Base-by-base conservation (phyloP, 2,329 filamentous ascomycete species). In the Spiromastix sp. region DNA sequence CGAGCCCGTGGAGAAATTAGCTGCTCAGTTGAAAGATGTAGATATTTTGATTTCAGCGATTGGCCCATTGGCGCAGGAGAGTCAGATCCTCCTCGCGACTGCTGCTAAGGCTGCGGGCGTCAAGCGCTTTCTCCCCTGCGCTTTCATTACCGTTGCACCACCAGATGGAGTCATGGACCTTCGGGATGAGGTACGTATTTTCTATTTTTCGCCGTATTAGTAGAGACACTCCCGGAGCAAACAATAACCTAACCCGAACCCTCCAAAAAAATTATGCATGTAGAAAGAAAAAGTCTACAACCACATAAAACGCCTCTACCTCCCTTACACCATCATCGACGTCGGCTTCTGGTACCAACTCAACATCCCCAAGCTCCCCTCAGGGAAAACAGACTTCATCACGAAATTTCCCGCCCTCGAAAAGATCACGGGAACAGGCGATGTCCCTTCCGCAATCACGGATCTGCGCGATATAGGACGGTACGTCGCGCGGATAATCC, bases 261-360 rank as follows among this genome's bases (percentile, higher is more conserved):
- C n/a, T n/a, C n/a, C n/a, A n/a, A n/a, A n/a, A n/a, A n/a, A n/a
- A n/a, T n/a, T n/a, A n/a, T n/a, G n/a, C n/a, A 7, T 24, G 22
- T 41, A 66, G 53, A 75, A 75, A 57, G 67, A 74, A 42, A 51
- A 57, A 2, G 56, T 73, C 9, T 61, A 68, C 46, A 61, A 69
- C 38, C 61, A 68, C 35, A 56, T 74, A 39, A 64, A 66, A 44
- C 52, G 58, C 36, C 46, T 68, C 2, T 51, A 57, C 20, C 57
- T 77, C 1, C 68, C 69, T 0, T 77, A 68, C 52, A 76, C 72
- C 4, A 56, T 71, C 45, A 65, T 76, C 32, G 72, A 77, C 41
- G 63, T 74, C 9, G 72, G 72, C n/a, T 72, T 59, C 57, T 77
- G 72, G 73, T 69, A 71, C 46, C 69, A 74, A 44, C 43, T 68